Base-by-base conservation (phyloP, 2,329 filamentous ascomycete species). In the Falciphora oryzae region DNA sequence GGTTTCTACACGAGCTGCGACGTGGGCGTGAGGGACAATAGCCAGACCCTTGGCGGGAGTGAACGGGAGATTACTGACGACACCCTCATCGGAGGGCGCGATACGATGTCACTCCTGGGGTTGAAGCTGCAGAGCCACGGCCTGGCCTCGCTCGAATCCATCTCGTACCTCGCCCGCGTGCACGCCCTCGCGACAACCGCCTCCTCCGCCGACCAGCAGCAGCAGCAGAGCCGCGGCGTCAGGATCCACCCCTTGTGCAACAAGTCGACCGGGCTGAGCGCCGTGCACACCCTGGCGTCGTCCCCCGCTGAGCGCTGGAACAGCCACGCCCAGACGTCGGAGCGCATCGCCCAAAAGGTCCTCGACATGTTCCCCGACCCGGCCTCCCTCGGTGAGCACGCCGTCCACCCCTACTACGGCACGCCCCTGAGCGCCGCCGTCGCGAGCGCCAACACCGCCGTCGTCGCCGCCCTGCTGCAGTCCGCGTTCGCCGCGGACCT, bases 301-400 rank as follows among this genome's bases (percentile, higher is more conserved):
- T 25, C 58, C n/a, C 61, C 65, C 5, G 25, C 28, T 11, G 18
- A 18, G 11, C 28, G 63, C 16, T 64, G 63, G 66, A 66, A 63
- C 61, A 59, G 50, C n/a, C 66, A 65, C 28, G 44, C 38, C 18
- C 66, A 65, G 38, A 65, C 66, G 57, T 66, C 66, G 13, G 65
- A 65, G 8, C 53, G 62, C 28, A 65, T 67, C 57, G 56, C 63
- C 31, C 65, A 67, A 35, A 25, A 28, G 27, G 35, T 65, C 1
- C 57, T 67, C 11, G 63, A 38, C 25, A 64, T 63, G 58, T 67
- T 65, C 59, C 66, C 66, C 11, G 38, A 57, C 31, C 10, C 10
- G 3, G 57, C 5, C 7, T 60, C 35, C 59, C 63, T 67, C 4
- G 66, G 59, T 8, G 7, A n/a, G 16, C 22, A 38, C 32, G 59